Evolutionary conservation across 1,284 basidiomycete genomes (phyloP).

Genomic region (Malassezia equina): DNA sequence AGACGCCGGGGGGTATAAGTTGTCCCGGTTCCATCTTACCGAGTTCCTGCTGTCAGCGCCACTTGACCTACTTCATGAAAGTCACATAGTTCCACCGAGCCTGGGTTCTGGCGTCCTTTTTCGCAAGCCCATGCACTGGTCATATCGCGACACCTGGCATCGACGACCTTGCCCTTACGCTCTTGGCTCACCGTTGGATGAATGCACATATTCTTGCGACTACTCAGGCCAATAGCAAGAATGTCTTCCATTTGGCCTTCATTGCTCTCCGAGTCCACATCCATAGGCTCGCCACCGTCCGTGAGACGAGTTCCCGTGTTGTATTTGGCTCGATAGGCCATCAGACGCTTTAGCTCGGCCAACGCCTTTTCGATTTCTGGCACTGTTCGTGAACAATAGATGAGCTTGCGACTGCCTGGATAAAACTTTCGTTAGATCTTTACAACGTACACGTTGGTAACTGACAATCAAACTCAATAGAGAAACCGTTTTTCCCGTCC

Average conservation of each 20-base stretch:
- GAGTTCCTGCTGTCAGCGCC: slow-evolving; percentile 50
- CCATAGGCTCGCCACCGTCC: slow-evolving; percentile 55
- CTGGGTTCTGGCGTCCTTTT: slow-evolving; percentile 75
- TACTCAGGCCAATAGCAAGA: slow-evolving; percentile 81
- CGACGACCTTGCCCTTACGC: slow-evolving; percentile 94
- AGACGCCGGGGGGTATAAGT: slow-evolving; percentile 76
- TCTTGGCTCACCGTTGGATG: slow-evolving; percentile 91
- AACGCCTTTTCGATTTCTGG: slow-evolving; percentile 99
- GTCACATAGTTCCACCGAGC: slow-evolving; percentile 80
- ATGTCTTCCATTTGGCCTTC: slow-evolving; percentile 54
- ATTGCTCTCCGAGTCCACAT: slow-evolving; percentile 57
- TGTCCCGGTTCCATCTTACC: slow-evolving; percentile 72
- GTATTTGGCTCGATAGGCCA: slow-evolving; percentile 64
- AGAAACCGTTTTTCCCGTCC: slow-evolving; percentile 97
- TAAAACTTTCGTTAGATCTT: slow-evolving; percentile 59
- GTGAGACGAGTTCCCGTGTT: slow-evolving; percentile 39
- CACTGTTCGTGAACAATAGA: slow-evolving; percentile 99
- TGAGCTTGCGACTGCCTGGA: slow-evolving; percentile 79
- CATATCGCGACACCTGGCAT: slow-evolving; percentile 89
- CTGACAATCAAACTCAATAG: slow-evolving; percentile 90
- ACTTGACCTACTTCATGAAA: slow-evolving; percentile 66
- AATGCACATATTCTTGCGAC: slow-evolving; percentile 90
- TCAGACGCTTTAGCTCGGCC: slow-evolving; percentile 83
- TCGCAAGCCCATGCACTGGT: slow-evolving; percentile 77
- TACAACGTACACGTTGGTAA: slow-evolving; percentile 71